Evolutionary conservation across 2,329 filamentous ascomycete genomes (phyloP).

Genomic region (Cercospora brassicicola): DNA sequence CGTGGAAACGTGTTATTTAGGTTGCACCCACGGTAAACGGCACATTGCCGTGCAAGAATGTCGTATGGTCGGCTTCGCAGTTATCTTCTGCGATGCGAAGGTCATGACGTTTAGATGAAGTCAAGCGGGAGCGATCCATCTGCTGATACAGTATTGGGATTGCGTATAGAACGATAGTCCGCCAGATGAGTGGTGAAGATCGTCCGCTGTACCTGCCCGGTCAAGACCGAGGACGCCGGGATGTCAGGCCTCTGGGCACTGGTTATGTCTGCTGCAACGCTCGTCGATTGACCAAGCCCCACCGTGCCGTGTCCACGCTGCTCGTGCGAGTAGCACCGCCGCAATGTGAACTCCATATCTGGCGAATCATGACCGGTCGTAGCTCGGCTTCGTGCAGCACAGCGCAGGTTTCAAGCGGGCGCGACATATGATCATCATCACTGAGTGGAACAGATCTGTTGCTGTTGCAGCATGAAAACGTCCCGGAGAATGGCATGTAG

Average conservation of each 20-base stretch:
- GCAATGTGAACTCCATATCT: not conserved
- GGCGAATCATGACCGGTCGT: slow-evolving; percentile 12
- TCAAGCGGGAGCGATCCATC: not conserved
- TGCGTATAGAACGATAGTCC: not conserved
- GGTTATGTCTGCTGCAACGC: not conserved
- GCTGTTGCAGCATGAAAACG: not conserved
- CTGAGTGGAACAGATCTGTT: not conserved
- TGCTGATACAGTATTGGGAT: not conserved
- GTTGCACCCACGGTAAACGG: not conserved
- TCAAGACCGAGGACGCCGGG: not conserved
- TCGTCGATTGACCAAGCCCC: not conserved
- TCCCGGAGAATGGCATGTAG: not conserved
- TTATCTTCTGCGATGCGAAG: not conserved
- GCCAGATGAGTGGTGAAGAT: not conserved
- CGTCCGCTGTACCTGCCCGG: not conserved
- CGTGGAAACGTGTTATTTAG: not conserved
- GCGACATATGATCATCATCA: not conserved
- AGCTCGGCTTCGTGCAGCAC: slow-evolving; percentile 13
- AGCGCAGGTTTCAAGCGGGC: not conserved
- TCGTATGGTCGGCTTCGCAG: not conserved
- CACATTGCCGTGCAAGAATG: not conserved
- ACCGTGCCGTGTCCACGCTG: not conserved
- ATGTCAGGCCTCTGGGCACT: not conserved
- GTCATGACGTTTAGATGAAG: not conserved
- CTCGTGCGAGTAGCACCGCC: slow-evolving; percentile 5